Evolutionary conservation across 2,329 filamentous ascomycete genomes (phyloP).

Genomic region (Berkeleyomyces basicola): DNA sequence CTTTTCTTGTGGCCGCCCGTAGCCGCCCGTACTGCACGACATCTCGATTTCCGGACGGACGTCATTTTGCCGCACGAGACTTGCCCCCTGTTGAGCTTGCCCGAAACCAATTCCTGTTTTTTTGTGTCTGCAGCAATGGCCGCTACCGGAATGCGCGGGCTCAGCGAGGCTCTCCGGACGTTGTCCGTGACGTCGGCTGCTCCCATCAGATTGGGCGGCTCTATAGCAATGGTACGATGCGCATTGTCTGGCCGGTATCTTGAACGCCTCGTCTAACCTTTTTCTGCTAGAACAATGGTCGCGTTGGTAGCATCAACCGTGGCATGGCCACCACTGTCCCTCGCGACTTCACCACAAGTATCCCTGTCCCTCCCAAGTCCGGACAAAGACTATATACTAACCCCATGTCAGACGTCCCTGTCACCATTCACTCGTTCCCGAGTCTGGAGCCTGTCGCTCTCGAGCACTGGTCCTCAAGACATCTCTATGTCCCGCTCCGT

Average conservation of each 20-base stretch:
- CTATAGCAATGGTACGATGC: background rate
- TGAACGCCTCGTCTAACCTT: background rate
- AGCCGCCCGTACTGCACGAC: background rate
- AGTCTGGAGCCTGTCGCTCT: slow-evolving; percentile 68
- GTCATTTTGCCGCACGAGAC: background rate
- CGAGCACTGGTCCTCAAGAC: slow-evolving; percentile 61
- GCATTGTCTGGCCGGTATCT: background rate
- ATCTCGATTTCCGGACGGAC: background rate
- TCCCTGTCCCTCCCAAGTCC: background rate
- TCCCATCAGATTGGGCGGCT: background rate
- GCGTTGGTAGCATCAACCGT: slow-evolving; percentile 18
- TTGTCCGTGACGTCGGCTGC: slow-evolving; percentile 18
- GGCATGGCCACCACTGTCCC: slow-evolving; percentile 37
- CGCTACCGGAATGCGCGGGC: slow-evolving; percentile 31
- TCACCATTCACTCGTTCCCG: slow-evolving; percentile 84
- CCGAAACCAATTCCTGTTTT: background rate
- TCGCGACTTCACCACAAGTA: slow-evolving; percentile 31
- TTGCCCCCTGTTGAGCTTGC: background rate
- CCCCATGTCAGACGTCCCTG: slow-evolving; percentile 47
- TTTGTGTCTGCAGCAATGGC: slow-evolving; percentile 23
- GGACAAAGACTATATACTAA: background rate
- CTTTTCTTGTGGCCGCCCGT: background rate
- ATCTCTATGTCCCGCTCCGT: slow-evolving; percentile 74
- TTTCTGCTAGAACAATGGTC: background rate
- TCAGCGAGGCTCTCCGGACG: slow-evolving; percentile 35